These are phyloP conservation scores for Candida berthetii DNA, from an alignment of 805 yeast species.

Conservation along the genomic window DNA sequence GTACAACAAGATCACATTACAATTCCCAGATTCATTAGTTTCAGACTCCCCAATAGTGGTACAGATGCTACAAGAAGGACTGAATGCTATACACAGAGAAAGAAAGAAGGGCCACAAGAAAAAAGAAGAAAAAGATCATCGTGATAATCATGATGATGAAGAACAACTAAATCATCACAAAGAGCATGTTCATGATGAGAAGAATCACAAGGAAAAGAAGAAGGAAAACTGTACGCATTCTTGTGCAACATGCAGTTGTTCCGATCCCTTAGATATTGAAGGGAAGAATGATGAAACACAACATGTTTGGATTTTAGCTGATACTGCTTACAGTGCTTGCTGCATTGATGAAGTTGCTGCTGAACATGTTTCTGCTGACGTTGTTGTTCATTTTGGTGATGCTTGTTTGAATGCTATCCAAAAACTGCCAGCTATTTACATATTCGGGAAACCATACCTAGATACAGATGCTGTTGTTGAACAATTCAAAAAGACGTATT, in stretches of 20 bases:
- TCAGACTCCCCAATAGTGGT: constrained; percentile 73
- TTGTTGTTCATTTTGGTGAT: constrained; percentile 90
- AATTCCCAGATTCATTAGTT: constrained; percentile 81
- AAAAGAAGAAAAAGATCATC: constrained; percentile 6
- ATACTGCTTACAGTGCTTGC: constrained; percentile 92
- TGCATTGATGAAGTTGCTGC: constrained; percentile 98
- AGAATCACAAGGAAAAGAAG: not conserved
- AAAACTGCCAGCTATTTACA: constrained; percentile 68
- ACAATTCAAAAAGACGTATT: constrained; percentile 35
- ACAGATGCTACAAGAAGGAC: constrained; percentile 38
- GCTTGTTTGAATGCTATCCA: constrained; percentile 83
- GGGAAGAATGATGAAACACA: constrained; percentile 12
- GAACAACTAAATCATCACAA: constrained; percentile 1
- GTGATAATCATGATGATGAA: not conserved
- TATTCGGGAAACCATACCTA: constrained; percentile 64
- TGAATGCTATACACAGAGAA: constrained; percentile 1
- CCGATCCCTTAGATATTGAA: constrained; percentile 10
- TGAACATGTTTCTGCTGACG: constrained; percentile 80
- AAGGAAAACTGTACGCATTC: constrained; percentile 12
- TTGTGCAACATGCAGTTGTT: constrained; percentile 18
- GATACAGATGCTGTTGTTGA: constrained; percentile 32
- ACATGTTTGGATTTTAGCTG: constrained; percentile 80
- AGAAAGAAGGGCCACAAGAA: constrained; percentile 6
- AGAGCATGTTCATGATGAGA: constrained; percentile 3
- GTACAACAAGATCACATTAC: constrained; percentile 63